phyloP scores from a whole-genome alignment of 2,329 filamentous ascomycete species.

The Zymoseptoria pseudotritici region DNA sequence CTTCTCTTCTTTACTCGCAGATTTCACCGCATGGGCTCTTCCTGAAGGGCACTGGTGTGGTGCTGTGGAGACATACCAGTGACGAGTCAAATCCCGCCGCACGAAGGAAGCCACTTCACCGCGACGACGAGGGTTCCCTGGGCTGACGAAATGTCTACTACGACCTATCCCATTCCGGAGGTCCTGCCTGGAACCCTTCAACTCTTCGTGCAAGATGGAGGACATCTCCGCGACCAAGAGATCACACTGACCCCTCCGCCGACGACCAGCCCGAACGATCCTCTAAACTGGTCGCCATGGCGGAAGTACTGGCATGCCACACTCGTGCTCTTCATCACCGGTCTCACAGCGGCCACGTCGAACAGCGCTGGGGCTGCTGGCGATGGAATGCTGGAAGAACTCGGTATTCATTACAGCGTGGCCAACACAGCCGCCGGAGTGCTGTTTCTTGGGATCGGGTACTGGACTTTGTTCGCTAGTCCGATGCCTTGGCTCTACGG shows the following conservation, averaged over 20 bases:
- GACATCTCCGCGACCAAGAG: conserved; percentile 29
- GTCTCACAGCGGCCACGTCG: conserved; percentile 49
- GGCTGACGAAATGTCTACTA: not conserved
- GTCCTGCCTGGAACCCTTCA: conserved; percentile 18
- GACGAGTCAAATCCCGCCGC: not conserved
- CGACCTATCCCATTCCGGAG: not conserved
- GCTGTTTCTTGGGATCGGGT: conserved; percentile 50
- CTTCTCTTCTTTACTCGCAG: not conserved
- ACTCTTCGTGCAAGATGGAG: conserved; percentile 14
- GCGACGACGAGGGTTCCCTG: not conserved
- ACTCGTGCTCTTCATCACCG: conserved; percentile 48
- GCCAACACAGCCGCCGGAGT: conserved; percentile 53
- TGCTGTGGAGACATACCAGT: not conserved
- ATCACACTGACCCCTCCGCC: conserved; percentile 49
- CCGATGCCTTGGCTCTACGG: conserved; percentile 50
- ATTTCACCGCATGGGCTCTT: not conserved
- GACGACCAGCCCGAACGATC: conserved; percentile 30
- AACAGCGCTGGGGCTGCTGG: conserved; percentile 49
- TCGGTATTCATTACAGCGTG: conserved; percentile 45
- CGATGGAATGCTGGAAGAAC: conserved; percentile 43
- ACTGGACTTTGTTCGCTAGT: conserved; percentile 47
- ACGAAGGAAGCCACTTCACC: not conserved
- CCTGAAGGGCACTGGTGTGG: not conserved
- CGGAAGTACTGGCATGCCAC: conserved; percentile 33
- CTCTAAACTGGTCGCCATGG: conserved; percentile 25